Conservation (phyloP, 1,139 yeast species). For the Saccharomyces uvarum region DNA sequence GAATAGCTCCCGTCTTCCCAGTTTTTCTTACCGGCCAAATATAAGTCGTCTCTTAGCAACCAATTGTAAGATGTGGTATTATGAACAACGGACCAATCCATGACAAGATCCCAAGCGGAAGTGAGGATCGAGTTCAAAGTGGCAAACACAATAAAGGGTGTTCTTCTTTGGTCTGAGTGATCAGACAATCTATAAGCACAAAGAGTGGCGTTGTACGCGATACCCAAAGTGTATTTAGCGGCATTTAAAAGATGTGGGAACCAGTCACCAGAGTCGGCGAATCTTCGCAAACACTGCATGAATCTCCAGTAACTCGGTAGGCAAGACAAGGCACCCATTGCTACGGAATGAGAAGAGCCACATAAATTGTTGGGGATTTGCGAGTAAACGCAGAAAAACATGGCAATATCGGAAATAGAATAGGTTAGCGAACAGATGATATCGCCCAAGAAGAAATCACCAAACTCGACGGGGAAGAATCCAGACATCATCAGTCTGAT, state of each 20-base stretch:
- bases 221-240: conserved; percentile 60
- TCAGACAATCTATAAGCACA: conserved; percentile 60
- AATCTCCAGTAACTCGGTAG: conserved; percentile 88
- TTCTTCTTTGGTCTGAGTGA: conserved; percentile 37
- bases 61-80: conserved; percentile 41
- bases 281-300: conserved; percentile 86
- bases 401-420: conserved; percentile 74
- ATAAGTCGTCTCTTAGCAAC: conserved; percentile 61
- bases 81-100: conserved; percentile 93
- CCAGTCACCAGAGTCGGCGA: conserved; percentile 86
- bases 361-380: conserved; percentile 43
- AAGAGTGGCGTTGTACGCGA: conserved; percentile 63
- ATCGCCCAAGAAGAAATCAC: conserved; percentile 91
- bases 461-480: conserved; percentile 85
- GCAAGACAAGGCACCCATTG: conserved; percentile 76
- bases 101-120: conserved; percentile 77
- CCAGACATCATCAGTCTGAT: conserved; percentile 77
- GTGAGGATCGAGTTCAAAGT: conserved; percentile 61
- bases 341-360: conserved; percentile 68
- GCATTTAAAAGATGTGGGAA: conserved; percentile 96
- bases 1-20: conserved; percentile 31
- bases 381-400: conserved; percentile 77
- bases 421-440: conserved; percentile 82
- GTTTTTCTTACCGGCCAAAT: conserved; percentile 30
- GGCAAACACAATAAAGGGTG: conserved; percentile 67